Evolutionary conservation across 768 basidiomycete species (phyloP), one percentile per base, ranked within the genome.

Genomic region (Botryobasidium botryosum): DNA sequence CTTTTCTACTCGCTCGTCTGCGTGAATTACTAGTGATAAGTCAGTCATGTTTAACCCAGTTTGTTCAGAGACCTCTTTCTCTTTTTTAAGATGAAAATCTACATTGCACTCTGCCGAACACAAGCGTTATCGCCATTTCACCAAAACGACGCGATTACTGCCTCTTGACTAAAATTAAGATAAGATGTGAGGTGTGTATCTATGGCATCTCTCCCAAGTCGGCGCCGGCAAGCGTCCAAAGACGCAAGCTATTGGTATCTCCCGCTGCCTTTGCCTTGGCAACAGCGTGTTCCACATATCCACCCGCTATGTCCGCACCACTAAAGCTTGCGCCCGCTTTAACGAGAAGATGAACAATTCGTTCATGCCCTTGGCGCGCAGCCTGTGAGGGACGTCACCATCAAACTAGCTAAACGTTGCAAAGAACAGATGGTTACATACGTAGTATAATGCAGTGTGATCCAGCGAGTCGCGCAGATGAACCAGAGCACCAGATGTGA

Each of bases 391-490:
- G 20, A 36, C 17, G 21, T 36, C 18, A 26, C 8, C 4, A 24
- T 23, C 27, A 21, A 33, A 31, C 24, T 20, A 15, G 36, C 57
- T 21, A n/a, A n/a, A n/a, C n/a, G n/a, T n/a, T n/a, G n/a, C n/a
- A n/a, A n/a, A n/a, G n/a, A n/a, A n/a, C n/a, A n/a, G n/a, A n/a
- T n/a, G n/a, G n/a, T n/a, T n/a, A n/a, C n/a, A n/a, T 50, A 82
- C 82, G 60, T 86, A 81, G 60, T 87, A 88, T 13, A 88, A 63
- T 3, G 83, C 71, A 12, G 86, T 87, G 54, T 88, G 85, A 2
- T 83, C 87, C 36, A 88, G 65, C 1, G 61, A 56, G 57, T 91
- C 87, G 45, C 87, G 68, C 6, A 81, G 63, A 58, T 91, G 86
- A 18, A 90, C 86, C 12, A 85, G 63, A 1, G 85, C 83, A 4